Conservation (phyloP, 2,329 filamentous ascomycete genomes). For the Rutstroemia sp. region DNA sequence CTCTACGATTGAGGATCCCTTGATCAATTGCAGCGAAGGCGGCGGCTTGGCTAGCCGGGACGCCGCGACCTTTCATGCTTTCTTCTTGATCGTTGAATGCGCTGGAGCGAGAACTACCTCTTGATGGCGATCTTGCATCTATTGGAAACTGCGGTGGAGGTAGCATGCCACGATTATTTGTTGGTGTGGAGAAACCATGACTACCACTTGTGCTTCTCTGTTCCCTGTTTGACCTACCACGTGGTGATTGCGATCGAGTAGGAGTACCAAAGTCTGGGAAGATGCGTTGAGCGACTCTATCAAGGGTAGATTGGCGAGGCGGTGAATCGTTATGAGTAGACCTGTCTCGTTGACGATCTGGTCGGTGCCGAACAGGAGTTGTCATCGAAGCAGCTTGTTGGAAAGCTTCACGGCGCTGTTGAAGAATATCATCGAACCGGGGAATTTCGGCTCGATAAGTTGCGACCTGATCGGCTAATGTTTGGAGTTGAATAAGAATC, state of each 20-base stretch:
- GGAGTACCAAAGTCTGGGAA: slow-evolving; percentile 41
- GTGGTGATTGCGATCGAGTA: slow-evolving; percentile 27
- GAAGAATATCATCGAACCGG: slow-evolving; percentile 66
- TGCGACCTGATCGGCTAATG: slow-evolving; percentile 54
- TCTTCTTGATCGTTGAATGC: slow-evolving; percentile 16
- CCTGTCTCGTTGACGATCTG: slow-evolving; percentile 39
- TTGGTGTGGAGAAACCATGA: slow-evolving; percentile 22
- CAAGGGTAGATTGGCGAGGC: slow-evolving; percentile 46
- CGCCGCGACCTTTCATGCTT: slow-evolving; percentile 5
- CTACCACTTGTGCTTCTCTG: slow-evolving; percentile 19
- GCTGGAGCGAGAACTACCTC: slow-evolving; percentile 21
- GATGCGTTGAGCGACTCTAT: slow-evolving; percentile 55
- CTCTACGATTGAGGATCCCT: slow-evolving; percentile 48
- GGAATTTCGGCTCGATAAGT: slow-evolving; percentile 57
- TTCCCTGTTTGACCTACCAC: slow-evolving; percentile 13
- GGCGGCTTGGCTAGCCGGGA: slow-evolving; percentile 41
- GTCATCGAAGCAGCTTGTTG: slow-evolving; percentile 44
- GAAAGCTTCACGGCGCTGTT: slow-evolving; percentile 56
- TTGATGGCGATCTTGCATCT: slow-evolving; percentile 16
- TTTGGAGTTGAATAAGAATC: slow-evolving; percentile 51
- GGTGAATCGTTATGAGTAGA: slow-evolving; percentile 43
- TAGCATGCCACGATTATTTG: slow-evolving; percentile 13
- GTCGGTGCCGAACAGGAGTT: slow-evolving; percentile 27
- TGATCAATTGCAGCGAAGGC: slow-evolving; percentile 59
- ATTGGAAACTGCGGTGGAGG: slow-evolving; percentile 22